Evolutionary conservation across 306 rosid species (phyloP).

Genomic region (Fragaria vesca): DNA sequence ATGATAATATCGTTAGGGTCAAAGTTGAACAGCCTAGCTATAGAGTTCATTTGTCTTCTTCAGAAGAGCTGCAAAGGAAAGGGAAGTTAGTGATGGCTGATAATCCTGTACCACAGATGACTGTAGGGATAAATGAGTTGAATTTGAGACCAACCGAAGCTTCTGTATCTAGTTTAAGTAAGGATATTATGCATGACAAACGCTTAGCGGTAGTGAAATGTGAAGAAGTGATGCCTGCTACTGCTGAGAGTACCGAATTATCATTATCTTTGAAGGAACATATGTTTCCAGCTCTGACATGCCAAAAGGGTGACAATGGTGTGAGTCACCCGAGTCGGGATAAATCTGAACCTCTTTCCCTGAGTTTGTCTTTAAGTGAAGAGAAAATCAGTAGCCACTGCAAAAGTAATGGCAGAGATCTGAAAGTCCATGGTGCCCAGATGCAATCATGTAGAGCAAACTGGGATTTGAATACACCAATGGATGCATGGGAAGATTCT

Average conservation of each 20-base stretch:
- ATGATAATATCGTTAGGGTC: constrained; percentile 26
- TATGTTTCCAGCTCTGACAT: constrained; percentile 34
- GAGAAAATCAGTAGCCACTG: constrained; percentile 34
- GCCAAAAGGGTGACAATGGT: constrained; percentile 27
- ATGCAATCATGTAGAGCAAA: constrained; percentile 63
- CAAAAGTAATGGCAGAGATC: constrained; percentile 32
- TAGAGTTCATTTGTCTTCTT: constrained; percentile 26
- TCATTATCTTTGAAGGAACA: constrained; percentile 50
- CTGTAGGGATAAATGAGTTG: constrained; percentile 43
- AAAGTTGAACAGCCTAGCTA: constrained; percentile 46
- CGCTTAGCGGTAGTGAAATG: constrained; percentile 32
- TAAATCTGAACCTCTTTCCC: constrained; percentile 42
- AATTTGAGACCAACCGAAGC: constrained; percentile 47
- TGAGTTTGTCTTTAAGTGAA: constrained; percentile 68
- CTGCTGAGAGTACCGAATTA: constrained; percentile 40
- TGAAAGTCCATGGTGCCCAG: constrained; percentile 21
- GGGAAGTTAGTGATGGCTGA: constrained; percentile 34
- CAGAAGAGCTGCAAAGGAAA: constrained; percentile 36
- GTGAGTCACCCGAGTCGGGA: constrained; percentile 26
- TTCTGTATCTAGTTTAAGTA: constrained; percentile 38
- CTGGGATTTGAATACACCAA: constrained; percentile 95
- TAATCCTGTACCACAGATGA: constrained; percentile 27
- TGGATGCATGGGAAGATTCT: constrained; percentile 90
- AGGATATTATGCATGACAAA: constrained; percentile 27
- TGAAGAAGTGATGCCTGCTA: constrained; percentile 37